These are phyloP conservation scores for Margaritispora aquatica DNA, from an alignment of 495 filamentous ascomycete genomes.

Conservation along the genomic window DNA sequence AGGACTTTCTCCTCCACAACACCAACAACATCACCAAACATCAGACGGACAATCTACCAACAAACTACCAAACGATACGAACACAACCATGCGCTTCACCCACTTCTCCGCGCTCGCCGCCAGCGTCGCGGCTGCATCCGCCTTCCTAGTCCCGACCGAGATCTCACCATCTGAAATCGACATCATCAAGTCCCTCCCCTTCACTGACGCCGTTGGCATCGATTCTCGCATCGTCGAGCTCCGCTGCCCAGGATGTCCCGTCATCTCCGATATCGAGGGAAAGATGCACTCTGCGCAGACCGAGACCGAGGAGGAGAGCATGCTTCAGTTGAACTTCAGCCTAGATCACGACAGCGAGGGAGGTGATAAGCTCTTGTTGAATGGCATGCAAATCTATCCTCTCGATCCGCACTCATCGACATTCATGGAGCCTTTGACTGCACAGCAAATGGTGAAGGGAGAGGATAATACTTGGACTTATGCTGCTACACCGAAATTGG, in stretches of 20 bases:
- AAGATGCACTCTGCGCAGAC: constrained; percentile 6
- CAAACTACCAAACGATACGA: neutral
- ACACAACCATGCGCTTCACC: constrained; percentile 19
- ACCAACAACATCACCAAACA: neutral
- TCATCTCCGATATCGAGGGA: constrained; percentile 10
- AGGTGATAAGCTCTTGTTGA: constrained; percentile 14
- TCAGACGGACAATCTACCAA: neutral
- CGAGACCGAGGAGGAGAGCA: constrained; percentile 7
- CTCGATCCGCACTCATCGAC: constrained; percentile 1
- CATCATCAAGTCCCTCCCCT: constrained; percentile 18
- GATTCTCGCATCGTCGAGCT: constrained; percentile 13
- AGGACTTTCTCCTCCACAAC: constrained; percentile 6
- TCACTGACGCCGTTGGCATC: constrained; percentile 10
- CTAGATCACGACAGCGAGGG: constrained; percentile 14
- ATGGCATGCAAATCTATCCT: constrained; percentile 22
- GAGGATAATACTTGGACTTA: constrained; percentile 6
- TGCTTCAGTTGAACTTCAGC: constrained; percentile 19
- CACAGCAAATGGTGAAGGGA: constrained; percentile 14
- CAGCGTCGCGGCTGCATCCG: constrained; percentile 6
- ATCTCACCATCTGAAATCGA: constrained; percentile 16
- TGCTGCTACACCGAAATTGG: constrained; percentile 8
- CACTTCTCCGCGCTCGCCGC: constrained; percentile 10
- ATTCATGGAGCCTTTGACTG: constrained; percentile 15
- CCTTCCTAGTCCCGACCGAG: constrained; percentile 19
- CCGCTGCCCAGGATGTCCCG: constrained; percentile 21